phyloP scores from a whole-genome alignment of 2,329 filamentous ascomycete species.

The Penicillium corylophilum region DNA sequence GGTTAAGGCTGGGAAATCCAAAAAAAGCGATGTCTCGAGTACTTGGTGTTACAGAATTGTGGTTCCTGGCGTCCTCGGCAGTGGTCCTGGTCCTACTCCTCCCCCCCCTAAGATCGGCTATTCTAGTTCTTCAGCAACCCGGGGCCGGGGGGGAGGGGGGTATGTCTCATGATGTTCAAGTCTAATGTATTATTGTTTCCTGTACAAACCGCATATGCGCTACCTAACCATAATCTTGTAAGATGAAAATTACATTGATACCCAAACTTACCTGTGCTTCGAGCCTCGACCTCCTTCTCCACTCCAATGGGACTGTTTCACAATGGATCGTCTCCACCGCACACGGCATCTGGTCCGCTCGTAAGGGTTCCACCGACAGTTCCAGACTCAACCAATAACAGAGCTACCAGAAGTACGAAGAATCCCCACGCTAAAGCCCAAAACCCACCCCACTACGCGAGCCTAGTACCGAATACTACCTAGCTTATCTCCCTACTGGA shows the following conservation, averaged over 20 bases:
- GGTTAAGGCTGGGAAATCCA: not conserved
- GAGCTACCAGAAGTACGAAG: not conserved
- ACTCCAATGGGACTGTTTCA: not conserved
- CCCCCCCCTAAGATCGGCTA: not conserved
- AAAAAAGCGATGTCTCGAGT: not conserved
- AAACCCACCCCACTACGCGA: not conserved
- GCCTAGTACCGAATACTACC: not conserved
- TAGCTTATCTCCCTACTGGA: too few species aligned
- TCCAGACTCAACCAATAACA: not conserved
- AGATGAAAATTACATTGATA: not conserved
- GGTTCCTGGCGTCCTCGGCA: not conserved
- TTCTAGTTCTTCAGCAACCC: not conserved
- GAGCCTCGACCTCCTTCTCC: not conserved
- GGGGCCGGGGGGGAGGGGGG: too few species aligned
- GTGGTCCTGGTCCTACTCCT: not conserved
- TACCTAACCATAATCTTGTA: slow-evolving; percentile 1
- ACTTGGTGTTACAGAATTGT: not conserved
- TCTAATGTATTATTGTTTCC: slow-evolving; percentile 1
- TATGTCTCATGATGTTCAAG: not conserved
- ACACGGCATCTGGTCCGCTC: not conserved
- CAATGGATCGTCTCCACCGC: not conserved
- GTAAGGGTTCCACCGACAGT: not conserved
- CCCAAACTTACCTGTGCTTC: not conserved
- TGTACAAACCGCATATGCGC: not conserved
- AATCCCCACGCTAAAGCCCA: not conserved